phyloP scores from a whole-genome alignment of 257 asterid species.

The Solanum ahanhuiri region DNA sequence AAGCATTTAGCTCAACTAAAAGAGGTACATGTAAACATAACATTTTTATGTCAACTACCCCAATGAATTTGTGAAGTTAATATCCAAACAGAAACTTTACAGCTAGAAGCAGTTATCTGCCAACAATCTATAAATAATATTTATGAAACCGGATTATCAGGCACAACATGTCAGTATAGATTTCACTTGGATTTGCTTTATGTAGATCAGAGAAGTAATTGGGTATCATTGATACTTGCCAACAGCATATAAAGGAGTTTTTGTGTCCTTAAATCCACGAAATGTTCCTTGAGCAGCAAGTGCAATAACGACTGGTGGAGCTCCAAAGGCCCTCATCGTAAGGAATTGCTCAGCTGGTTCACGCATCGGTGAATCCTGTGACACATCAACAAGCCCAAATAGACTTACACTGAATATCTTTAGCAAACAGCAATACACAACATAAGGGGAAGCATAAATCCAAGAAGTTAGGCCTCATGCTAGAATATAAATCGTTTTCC shows the following conservation, averaged over 20 bases:
- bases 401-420: neutral
- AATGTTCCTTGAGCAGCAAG: slow-evolving; percentile 97
- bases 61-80: neutral
- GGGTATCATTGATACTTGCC: slow-evolving; percentile 32
- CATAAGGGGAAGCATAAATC: neutral
- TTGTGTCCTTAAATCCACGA: slow-evolving; percentile 95
- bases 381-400: neutral
- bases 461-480: neutral
- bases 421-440: neutral
- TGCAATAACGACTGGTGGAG: slow-evolving; percentile 86
- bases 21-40: neutral
- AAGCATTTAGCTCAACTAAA: neutral
- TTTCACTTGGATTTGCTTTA: neutral
- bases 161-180: neutral
- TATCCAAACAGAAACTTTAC: neutral
- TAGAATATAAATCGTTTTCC: slow-evolving; percentile 1
- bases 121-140: neutral
- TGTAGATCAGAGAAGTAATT: neutral
- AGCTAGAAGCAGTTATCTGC: neutral
- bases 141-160: neutral
- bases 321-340: slow-evolving; percentile 75
- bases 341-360: slow-evolving; percentile 85
- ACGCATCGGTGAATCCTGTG: slow-evolving; percentile 91
- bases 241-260: slow-evolving; percentile 87
- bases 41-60: neutral